Conservation (phyloP, 306 rosid species). For the Nissolia schottii region DNA sequence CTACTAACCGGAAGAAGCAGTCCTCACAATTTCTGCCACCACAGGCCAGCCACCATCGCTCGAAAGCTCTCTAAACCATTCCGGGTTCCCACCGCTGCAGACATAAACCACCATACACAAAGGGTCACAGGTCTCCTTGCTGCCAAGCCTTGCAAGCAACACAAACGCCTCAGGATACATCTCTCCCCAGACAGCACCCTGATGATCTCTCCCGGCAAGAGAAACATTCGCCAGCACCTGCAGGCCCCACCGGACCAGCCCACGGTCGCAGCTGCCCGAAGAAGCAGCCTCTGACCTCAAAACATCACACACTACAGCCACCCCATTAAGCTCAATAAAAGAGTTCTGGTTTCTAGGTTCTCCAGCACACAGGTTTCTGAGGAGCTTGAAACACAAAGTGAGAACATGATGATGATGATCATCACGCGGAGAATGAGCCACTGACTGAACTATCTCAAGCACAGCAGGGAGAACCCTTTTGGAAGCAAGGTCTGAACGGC, state of each 20-base stretch:
- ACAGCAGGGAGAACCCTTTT: conserved; percentile 37
- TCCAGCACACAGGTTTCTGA: conserved; percentile 72
- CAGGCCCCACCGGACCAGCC: conserved; percentile 49
- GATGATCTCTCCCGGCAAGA: conserved; percentile 66
- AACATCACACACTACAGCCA: conserved; percentile 33
- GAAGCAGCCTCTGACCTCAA: conserved; percentile 32
- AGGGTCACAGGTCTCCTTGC: conserved; percentile 52
- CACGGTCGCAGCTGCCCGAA: conserved; percentile 30
- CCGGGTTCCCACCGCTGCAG: conserved; percentile 49
- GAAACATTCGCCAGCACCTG: conserved; percentile 79
- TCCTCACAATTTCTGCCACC: conserved; percentile 47
- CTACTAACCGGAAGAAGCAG: conserved; percentile 49
- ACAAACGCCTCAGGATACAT: conserved; percentile 41
- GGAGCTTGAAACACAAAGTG: conserved; percentile 45
- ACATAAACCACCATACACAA: conserved; percentile 67
- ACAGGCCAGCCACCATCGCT: conserved; percentile 46
- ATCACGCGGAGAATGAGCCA: not conserved
- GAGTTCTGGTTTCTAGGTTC: conserved; percentile 46
- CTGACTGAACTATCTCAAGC: conserved; percentile 26
- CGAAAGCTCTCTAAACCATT: conserved; percentile 33
- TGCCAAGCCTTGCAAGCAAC: conserved; percentile 40
- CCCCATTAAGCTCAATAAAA: conserved; percentile 57
- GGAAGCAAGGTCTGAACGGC: conserved; percentile 46
- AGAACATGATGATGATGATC: conserved; percentile 9
- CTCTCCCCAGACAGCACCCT: conserved; percentile 50